A percentile compares a stretch with the other conserved stretches of the same genome.
Evolutionary conservation across 306 rosid species (phyloP).

Genomic region (Pachyrhizus erosus): DNA sequence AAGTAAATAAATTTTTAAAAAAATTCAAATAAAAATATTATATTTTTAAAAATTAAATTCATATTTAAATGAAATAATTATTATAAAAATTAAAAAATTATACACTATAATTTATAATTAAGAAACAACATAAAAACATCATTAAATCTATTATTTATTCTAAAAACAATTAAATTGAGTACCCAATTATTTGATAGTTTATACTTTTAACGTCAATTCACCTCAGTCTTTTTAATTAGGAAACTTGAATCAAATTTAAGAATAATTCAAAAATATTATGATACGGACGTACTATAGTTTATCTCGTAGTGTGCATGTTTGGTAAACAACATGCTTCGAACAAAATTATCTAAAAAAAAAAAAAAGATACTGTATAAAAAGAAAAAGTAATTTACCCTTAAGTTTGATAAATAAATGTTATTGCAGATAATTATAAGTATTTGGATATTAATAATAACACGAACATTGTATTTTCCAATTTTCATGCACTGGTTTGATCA

Average conservation of each 20-base stretch:
- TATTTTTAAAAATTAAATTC: too few species aligned
- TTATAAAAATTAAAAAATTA: too few species aligned
- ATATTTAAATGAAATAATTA: too few species aligned
- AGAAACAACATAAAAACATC: too few species aligned
- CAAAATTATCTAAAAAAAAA: too few species aligned
- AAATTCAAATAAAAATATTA: too few species aligned
- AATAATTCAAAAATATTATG: background rate
- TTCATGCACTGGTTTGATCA: background rate
- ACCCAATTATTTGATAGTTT: background rate
- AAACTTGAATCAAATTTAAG: background rate
- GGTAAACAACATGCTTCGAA: too few species aligned
- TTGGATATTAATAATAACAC: background rate
- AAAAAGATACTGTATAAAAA: too few species aligned
- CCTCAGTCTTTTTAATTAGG: background rate
- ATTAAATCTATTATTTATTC: background rate
- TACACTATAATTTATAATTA: too few species aligned
- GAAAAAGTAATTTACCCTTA: background rate
- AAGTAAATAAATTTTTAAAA: too few species aligned
- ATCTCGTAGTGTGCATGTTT: too few species aligned
- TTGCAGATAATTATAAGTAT: background rate
- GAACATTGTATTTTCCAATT: background rate
- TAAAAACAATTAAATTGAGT: background rate
- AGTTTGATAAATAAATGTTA: background rate
- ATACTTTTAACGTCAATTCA: background rate
- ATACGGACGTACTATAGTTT: background rate